These are phyloP conservation scores for Suzukiozyma palmioleophila DNA, from an alignment of 1,139 yeast species.

Conservation along the genomic window DNA sequence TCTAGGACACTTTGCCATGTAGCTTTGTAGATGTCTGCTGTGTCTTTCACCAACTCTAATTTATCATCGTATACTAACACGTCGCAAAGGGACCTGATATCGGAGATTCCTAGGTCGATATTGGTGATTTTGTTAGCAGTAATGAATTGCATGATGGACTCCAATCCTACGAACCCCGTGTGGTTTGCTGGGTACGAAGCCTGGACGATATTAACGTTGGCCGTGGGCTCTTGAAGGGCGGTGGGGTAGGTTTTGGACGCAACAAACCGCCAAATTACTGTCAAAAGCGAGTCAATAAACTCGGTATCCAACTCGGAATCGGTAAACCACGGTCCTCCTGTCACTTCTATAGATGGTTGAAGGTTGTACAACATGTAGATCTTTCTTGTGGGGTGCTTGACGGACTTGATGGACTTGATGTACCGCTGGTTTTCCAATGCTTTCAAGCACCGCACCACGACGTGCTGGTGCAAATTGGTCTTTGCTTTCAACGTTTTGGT, in stretches of 20 bases:
- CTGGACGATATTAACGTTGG: slow-evolving; percentile 23
- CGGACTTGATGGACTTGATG: slow-evolving; percentile 87
- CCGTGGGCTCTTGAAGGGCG: slow-evolving; percentile 45
- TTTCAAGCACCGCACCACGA: slow-evolving; percentile 82
- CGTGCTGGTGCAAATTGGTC: slow-evolving; percentile 89
- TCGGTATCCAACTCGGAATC: slow-evolving; percentile 94
- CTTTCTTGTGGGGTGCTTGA: slow-evolving; percentile 93
- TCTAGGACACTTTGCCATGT: slow-evolving; percentile 61
- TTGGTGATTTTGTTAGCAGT: slow-evolving; percentile 71
- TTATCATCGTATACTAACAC: slow-evolving; percentile 85
- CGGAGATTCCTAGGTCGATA: slow-evolving; percentile 70
- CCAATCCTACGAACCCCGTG: slow-evolving; percentile 63
- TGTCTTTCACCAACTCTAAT: slow-evolving; percentile 53
- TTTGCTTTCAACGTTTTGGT: slow-evolving; percentile 87
- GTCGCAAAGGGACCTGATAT: slow-evolving; percentile 80
- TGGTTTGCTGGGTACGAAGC: slow-evolving; percentile 51
- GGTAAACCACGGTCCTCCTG: slow-evolving; percentile 99
- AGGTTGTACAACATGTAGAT: slow-evolving; percentile 91
- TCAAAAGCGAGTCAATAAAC: slow-evolving; percentile 77
- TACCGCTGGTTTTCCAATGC: slow-evolving; percentile 76
- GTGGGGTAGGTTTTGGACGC: slow-evolving; percentile 74
- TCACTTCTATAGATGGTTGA: slow-evolving; percentile 91
- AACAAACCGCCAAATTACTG: slow-evolving; percentile 84
- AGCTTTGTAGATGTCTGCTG: slow-evolving; percentile 52
- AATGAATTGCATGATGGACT: slow-evolving; percentile 73